Evolutionary conservation across 805 yeast genomes (phyloP).

Genomic region (Zygoascus bituminiphila): DNA sequence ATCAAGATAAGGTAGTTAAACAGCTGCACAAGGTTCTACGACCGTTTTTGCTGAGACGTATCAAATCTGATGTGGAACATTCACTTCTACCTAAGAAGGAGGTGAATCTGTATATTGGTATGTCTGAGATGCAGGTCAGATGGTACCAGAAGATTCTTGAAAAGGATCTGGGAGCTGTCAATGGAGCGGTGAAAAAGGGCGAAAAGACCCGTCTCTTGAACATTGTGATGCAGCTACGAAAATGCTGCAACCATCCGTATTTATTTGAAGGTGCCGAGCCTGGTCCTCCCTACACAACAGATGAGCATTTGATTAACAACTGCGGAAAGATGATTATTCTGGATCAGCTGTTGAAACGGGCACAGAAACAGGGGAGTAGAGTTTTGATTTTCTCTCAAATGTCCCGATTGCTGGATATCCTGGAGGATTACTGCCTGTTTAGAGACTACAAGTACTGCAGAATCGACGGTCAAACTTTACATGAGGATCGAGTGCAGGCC

Average conservation of each 20-base stretch:
- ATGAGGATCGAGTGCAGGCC: constrained; percentile 85
- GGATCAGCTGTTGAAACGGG: constrained; percentile 69
- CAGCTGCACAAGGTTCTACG: constrained; percentile 81
- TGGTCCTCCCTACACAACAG: constrained; percentile 95
- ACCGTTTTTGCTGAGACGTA: constrained; percentile 83
- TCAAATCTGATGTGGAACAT: constrained; percentile 88
- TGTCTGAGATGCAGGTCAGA: constrained; percentile 89
- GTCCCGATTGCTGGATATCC: constrained; percentile 80
- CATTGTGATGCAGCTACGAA: constrained; percentile 93
- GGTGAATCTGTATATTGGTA: constrained; percentile 80
- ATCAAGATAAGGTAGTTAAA: constrained; percentile 76
- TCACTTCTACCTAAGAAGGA: constrained; percentile 87
- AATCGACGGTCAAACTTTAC: constrained; percentile 89
- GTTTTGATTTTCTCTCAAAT: constrained; percentile 89
- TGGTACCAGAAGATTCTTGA: constrained; percentile 88
- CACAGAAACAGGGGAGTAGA: constrained; percentile 71
- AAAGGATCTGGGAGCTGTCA: constrained; percentile 92
- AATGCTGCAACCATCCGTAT: constrained; percentile 96
- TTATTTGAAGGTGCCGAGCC: constrained; percentile 99
- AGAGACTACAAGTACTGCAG: constrained; percentile 82
- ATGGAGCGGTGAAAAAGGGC: constrained; percentile 89
- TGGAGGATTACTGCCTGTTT: constrained; percentile 85
- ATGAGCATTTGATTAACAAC: constrained; percentile 85
- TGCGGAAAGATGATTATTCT: constrained; percentile 86
- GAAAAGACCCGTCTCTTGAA: constrained; percentile 87